A percentile compares a stretch with the other conserved stretches of the same genome.
phyloP scores from a whole-genome alignment of 2,329 filamentous ascomycete genomes.

The Cladophialophora bantiana region DNA sequence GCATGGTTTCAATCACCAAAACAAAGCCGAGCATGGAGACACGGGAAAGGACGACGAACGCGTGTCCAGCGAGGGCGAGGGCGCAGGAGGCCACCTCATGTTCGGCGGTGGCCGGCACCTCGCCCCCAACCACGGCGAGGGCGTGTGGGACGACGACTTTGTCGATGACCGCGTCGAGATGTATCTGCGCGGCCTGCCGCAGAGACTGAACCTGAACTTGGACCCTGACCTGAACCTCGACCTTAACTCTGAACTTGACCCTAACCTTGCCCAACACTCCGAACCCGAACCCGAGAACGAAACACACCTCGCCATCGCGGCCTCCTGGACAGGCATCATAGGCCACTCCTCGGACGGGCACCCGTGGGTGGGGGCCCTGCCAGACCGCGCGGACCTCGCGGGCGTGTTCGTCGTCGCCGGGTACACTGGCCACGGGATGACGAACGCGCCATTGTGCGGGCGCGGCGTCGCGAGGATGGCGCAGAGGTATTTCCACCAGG shows the following conservation, averaged over 20 bases:
- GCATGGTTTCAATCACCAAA: not conserved
- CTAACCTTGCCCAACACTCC: too few relatives aligned
- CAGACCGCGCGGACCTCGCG: slow-evolving; percentile 48
- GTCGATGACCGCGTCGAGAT: slow-evolving; percentile 56
- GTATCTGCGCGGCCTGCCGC: slow-evolving; percentile 49
- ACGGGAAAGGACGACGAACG: not conserved
- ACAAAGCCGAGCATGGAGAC: too few relatives aligned
- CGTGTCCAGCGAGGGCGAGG: not conserved
- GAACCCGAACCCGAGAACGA: slow-evolving; percentile 27
- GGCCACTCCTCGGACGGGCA: slow-evolving; percentile 59
- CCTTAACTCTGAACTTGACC: too few relatives aligned
- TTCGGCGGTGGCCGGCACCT: slow-evolving; percentile 65
- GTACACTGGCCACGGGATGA: slow-evolving; percentile 74
- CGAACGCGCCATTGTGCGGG: slow-evolving; percentile 44
- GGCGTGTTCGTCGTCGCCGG: slow-evolving; percentile 64
- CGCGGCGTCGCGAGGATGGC: slow-evolving; percentile 34
- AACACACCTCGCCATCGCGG: slow-evolving; percentile 29
- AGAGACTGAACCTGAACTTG: slow-evolving; percentile 47
- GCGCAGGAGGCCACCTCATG: slow-evolving; percentile 59
- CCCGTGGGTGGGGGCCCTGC: slow-evolving; percentile 62
- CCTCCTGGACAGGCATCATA: slow-evolving; percentile 59
- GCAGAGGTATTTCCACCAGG: too few relatives aligned
- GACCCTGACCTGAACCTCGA: not conserved
- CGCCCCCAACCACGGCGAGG: slow-evolving; percentile 54
- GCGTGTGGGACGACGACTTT: slow-evolving; percentile 54